Evolutionary conservation across 306 rosid genomes (phyloP), one percentile per base, ranked within the genome.

Genomic region (Luffa acutangula): DNA sequence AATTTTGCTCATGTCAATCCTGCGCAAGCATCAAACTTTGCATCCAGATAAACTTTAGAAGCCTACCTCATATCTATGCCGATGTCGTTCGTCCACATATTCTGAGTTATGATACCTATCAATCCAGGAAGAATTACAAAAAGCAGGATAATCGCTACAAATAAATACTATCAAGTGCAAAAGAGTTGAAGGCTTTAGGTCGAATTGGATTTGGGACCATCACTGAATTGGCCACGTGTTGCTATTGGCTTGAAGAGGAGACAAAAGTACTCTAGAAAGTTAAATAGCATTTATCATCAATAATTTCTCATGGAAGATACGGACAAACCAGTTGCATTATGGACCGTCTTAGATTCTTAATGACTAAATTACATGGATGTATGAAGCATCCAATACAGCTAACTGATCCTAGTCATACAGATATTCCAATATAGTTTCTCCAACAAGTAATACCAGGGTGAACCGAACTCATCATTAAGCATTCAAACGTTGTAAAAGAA

Each of bases 11-110:
- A 46, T 14, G 65, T 17, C 25, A 76, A 65, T 71, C 78, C 54
- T 72, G 37, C 6, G 76, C 51, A 66, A 17, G 20, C 14, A 41
- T 18, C 15, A 66, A 41, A 66, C 34, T 60, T 25, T 69, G 62
- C 65, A 71, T 81, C 42, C 25, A 54, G 76, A 83, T 42, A 21
- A 79, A 78, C 74, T 46, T 74, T 53, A 72, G 36, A 69, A 77
- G 57, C 81, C 70, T 85, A 96, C 98, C 96, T 96, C 99, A 7
- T 96, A 96, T 93, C 99, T 96, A 72, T 93, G 99, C 41, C 98
- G 89, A 89, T 96, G 99, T 18, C 99, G 86, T 83, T 93, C 99
- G 78, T 93, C 99, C 86, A 96, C 93, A 59, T 91, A 85, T 85
- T 86, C 89, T 2, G 98, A 88, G 82, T 87, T 96, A 39, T 86